These are phyloP conservation scores for Microbotryum saponariae DNA, from an alignment of 1,284 basidiomycete species.

Conservation along the genomic window DNA sequence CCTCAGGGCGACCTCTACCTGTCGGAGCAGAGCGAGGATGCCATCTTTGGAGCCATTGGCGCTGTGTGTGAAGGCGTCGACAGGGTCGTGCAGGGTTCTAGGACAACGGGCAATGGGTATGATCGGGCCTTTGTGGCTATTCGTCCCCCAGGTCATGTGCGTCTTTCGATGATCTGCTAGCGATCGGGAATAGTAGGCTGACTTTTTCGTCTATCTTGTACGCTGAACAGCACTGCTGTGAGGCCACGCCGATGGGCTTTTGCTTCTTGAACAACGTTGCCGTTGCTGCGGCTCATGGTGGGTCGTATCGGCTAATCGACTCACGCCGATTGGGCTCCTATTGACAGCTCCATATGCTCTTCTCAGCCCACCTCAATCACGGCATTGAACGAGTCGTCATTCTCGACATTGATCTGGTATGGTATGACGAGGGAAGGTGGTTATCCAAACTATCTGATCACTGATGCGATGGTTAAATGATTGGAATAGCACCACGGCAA, in stretches of 20 bases:
- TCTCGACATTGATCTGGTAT: slow-evolving; percentile 83
- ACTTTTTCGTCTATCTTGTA: neutral
- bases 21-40: slow-evolving; percentile 61
- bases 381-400: slow-evolving; percentile 72
- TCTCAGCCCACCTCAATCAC: slow-evolving; percentile 67
- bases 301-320: slow-evolving; percentile 18
- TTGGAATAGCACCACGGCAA: slow-evolving; percentile 51
- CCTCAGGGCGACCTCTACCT: slow-evolving; percentile 75
- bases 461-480: neutral
- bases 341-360: neutral
- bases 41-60: slow-evolving; percentile 66
- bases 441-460: neutral
- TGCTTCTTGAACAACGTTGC: slow-evolving; percentile 93
- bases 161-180: neutral
- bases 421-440: slow-evolving; percentile 7
- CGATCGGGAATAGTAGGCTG: neutral
- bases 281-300: slow-evolving; percentile 82
- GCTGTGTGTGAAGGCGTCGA: slow-evolving; percentile 82
- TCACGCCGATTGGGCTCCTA: neutral
- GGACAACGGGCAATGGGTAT: slow-evolving; percentile 21
- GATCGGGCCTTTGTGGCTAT: slow-evolving; percentile 69
- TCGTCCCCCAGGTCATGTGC: slow-evolving; percentile 65
- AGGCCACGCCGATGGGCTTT: slow-evolving; percentile 71
- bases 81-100: slow-evolving; percentile 44
- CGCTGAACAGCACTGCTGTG: slow-evolving; percentile 64